Evolutionary conservation across 2,329 filamentous ascomycete genomes (phyloP).

Genomic region (Claviceps arundinis): DNA sequence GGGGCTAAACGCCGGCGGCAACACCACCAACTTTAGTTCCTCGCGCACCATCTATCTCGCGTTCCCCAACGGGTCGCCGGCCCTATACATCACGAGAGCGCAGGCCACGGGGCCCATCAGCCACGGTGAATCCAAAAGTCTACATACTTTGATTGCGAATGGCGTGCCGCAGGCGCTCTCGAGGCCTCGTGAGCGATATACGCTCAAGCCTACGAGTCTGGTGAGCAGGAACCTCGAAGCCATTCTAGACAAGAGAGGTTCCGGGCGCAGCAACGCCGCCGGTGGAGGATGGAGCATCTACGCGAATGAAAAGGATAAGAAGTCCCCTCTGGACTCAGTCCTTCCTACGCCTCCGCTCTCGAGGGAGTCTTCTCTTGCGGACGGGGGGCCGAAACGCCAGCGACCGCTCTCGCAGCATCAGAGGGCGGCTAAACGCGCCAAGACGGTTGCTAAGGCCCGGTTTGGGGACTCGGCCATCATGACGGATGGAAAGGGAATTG

Average conservation of each 20-base stretch:
- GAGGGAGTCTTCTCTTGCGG: constrained; percentile 14
- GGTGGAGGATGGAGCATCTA: constrained; percentile 73
- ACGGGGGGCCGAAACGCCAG: constrained; percentile 17
- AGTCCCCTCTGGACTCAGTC: constrained; percentile 41
- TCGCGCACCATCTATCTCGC: constrained; percentile 66
- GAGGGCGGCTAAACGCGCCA: constrained; percentile 41
- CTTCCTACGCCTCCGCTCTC: constrained; percentile 35
- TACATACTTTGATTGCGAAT: constrained; percentile 60
- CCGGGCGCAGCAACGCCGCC: constrained; percentile 56
- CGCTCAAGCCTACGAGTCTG: constrained; percentile 53
- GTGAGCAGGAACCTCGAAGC: constrained; percentile 58
- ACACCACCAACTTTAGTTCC: constrained; percentile 40
- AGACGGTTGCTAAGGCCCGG: constrained; percentile 48
- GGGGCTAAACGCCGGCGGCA: constrained; percentile 16
- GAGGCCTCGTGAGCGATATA: constrained; percentile 57
- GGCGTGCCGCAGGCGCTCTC: constrained; percentile 76
- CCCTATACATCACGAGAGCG: constrained; percentile 52
- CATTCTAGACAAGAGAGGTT: constrained; percentile 55
- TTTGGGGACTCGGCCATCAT: constrained; percentile 51
- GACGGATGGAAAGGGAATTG: constrained; percentile 47
- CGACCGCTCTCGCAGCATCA: constrained; percentile 15
- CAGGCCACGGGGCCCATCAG: constrained; percentile 28
- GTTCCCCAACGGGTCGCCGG: constrained; percentile 68
- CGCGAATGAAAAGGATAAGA: constrained; percentile 43
- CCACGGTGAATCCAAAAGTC: constrained; percentile 42